Evolutionary conservation across 1,139 yeast species (phyloP), one percentile per base, ranked within the genome.

Genomic region (Nakaseomyces uthaithaninus): DNA sequence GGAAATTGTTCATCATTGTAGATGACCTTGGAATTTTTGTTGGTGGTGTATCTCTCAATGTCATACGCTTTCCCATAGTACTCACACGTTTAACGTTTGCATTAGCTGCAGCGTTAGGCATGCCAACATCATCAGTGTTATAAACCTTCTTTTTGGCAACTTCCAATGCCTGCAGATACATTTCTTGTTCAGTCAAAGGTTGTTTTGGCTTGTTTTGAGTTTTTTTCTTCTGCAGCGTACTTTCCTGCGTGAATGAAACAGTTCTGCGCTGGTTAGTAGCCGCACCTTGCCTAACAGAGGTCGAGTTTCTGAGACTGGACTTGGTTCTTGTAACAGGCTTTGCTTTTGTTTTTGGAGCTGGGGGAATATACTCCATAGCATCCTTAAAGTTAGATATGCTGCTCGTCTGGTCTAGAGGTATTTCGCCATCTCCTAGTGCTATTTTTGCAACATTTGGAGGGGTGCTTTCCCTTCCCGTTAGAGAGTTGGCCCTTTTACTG

Each of bases 151-250:
- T 51, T 28, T 48, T 48, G 2, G 65, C 65, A 12, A 56, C 52
- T 39, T 55, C 57, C 27, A 55, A 40, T 1, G 65, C 65, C 25
- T 50, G 50, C 2, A 52, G 50, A 41, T 60, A 60, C 62, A 59
- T 58, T 40, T 60, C 64, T 26, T 54, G 54, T 24, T 57, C 55
- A 2, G 54, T 53, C 15, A 55, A 16, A 14, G 40, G 38, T 33
- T 44, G 42, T 27, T 42, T 45, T 26, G 38, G 36, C n/a, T 36
- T 34, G 6, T 22, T 36, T 10, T 30, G 23, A 14, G 33, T 30
- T 6, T 27, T 25, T n/a, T 25, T 31, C 23, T 17, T 26, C 23
- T 23, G 37, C 19, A 15, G 20, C 12, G 12, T 33, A 23, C 17
- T 31, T 10, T 24, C 28, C 4, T 35, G 23, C 3, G 41, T 38